A percentile compares a stretch with the other conserved stretches of the same genome.
Evolutionary conservation across 129 eudicot species (phyloP).

Genomic region (Calendula officinalis): DNA sequence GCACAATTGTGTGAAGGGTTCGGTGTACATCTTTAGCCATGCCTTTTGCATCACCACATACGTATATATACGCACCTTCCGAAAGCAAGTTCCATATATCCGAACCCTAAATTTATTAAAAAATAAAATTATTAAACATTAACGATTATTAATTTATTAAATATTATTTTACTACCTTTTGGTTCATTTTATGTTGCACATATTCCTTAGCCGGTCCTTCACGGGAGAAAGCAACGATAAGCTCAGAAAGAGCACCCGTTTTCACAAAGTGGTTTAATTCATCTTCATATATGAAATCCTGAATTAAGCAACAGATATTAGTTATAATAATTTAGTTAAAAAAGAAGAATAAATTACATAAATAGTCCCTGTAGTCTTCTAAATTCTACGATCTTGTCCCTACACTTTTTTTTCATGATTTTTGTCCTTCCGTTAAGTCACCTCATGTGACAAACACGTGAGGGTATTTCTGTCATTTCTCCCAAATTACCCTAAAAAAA

Average conservation of each 20-base stretch:
- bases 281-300: constrained; percentile 56
- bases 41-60: constrained; percentile 43
- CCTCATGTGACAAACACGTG: too few species aligned
- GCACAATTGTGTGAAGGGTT: constrained; percentile 79
- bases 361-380: too few species aligned
- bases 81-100: constrained; percentile 75
- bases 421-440: too few species aligned
- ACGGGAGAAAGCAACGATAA: constrained; percentile 65
- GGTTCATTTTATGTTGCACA: constrained; percentile 85
- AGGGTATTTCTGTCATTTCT: too few species aligned
- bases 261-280: constrained; percentile 66
- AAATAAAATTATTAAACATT: background rate
- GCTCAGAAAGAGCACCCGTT: constrained; percentile 73
- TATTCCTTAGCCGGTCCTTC: constrained; percentile 87
- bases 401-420: too few species aligned
- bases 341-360: too few species aligned
- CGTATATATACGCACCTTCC: constrained; percentile 40
- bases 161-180: constrained; percentile 44
- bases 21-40: constrained; percentile 57
- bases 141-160: background rate
- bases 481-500: too few species aligned
- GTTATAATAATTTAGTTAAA: background rate
- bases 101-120: constrained; percentile 38
- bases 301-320: background rate
- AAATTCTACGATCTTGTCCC: too few species aligned